Percentiles rank a stretch among this genome's conserved stretches.
Conservation (phyloP, 257 asterid species). For the Fraxinus pennsylvanica region DNA sequence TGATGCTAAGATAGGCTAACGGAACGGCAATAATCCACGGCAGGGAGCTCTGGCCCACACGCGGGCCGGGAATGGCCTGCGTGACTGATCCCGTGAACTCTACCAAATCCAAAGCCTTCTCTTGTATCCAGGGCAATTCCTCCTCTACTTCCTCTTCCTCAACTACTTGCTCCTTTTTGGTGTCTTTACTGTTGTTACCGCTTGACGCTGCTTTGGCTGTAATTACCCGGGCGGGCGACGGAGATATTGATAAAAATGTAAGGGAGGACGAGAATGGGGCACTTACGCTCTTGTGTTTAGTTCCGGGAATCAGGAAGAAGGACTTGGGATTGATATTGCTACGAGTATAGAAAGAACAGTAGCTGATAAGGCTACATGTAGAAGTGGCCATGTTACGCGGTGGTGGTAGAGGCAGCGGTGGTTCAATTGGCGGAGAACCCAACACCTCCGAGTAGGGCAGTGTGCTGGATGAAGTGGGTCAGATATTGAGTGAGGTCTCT, state of each 20-base stretch:
- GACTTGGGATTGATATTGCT: neutral
- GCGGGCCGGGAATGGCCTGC: constrained; percentile 95
- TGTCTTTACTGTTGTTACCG: neutral
- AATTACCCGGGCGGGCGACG: constrained; percentile 25
- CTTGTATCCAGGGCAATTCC: constrained; percentile 97
- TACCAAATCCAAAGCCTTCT: constrained; percentile 92
- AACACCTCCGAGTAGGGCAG: neutral
- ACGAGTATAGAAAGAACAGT: neutral
- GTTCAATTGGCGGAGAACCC: neutral
- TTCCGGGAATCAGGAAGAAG: neutral
- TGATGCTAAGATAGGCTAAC: constrained; percentile 73
- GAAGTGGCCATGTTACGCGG: neutral
- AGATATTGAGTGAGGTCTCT: neutral
- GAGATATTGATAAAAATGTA: neutral
- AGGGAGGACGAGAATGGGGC: neutral
- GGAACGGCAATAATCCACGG: constrained; percentile 94
- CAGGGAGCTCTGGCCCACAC: constrained; percentile 80
- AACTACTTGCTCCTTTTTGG: constrained; percentile 31
- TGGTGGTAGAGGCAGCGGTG: neutral
- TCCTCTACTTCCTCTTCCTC: constrained; percentile 76
- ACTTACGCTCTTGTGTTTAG: neutral
- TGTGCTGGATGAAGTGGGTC: neutral
- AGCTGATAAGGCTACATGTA: neutral
- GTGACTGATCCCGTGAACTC: constrained; percentile 94
- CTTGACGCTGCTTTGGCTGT: constrained; percentile 28